A percentile compares a stretch with the other conserved stretches of the same genome.
Evolutionary conservation across 2,329 filamentous ascomycete species (phyloP).

Genomic region (Arthrobotrys musiformis): DNA sequence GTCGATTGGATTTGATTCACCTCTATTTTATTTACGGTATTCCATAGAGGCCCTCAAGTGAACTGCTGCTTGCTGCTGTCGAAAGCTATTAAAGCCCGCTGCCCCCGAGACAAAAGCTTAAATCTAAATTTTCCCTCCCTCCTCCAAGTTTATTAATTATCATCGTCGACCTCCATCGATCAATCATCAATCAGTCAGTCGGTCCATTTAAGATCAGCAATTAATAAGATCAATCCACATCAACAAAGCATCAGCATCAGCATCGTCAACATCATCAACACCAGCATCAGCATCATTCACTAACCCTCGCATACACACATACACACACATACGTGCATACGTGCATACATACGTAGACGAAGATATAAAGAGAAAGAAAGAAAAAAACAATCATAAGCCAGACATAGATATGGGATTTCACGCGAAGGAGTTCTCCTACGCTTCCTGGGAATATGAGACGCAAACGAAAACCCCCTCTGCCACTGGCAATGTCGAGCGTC

Average conservation of each 20-base stretch:
- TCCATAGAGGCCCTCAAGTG: too few relatives aligned
- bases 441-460: conserved; percentile 52
- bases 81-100: neutral
- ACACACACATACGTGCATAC: neutral
- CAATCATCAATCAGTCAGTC: neutral
- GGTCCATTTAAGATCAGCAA: neutral
- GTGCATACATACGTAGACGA: neutral
- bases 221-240: neutral
- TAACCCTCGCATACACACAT: neutral
- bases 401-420: conserved; percentile 46
- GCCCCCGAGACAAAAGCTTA: conserved; percentile 9
- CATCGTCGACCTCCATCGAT: neutral
- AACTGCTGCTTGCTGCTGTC: too few relatives aligned
- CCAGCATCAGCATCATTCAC: neutral
- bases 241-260: neutral
- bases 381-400: neutral
- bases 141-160: neutral
- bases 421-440: conserved; percentile 49
- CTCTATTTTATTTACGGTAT: too few relatives aligned
- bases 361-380: too few relatives aligned
- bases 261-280: neutral
- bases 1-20: too few relatives aligned
- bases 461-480: conserved; percentile 25
- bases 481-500: conserved; percentile 14
- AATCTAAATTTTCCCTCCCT: conserved; percentile 8